Conservation (phyloP, 148 eudicot species). For the Rhododendron ovatum region DNA sequence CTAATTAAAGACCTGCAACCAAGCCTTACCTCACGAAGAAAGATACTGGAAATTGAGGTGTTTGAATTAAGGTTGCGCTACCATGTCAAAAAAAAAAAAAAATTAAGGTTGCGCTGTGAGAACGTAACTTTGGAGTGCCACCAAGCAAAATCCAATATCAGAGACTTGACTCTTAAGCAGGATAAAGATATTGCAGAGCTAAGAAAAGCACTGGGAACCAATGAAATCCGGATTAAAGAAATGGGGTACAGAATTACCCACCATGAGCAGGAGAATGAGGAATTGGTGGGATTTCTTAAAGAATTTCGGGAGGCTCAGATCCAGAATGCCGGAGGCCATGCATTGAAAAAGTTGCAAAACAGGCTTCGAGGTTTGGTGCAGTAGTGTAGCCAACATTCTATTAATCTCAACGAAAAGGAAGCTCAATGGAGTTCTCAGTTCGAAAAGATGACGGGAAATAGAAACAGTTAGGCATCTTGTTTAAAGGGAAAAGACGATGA, state of each 20-base stretch:
- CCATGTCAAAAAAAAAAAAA: too few species aligned
- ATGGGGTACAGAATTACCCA: slow-evolving; percentile 47
- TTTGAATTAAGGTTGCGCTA: slow-evolving; percentile 14
- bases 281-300: slow-evolving; percentile 46
- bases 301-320: slow-evolving; percentile 65
- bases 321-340: slow-evolving; percentile 32
- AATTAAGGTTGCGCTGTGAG: slow-evolving; percentile 13
- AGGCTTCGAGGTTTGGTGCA: slow-evolving; percentile 56
- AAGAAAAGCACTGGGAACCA: slow-evolving; percentile 44
- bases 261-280: slow-evolving; percentile 65
- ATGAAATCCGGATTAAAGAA: slow-evolving; percentile 48
- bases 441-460: slow-evolving; percentile 39
- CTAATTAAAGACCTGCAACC: slow-evolving; percentile 57
- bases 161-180: slow-evolving; percentile 38
- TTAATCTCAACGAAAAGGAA: slow-evolving; percentile 55
- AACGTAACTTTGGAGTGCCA: slow-evolving; percentile 32
- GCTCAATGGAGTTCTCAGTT: slow-evolving; percentile 49
- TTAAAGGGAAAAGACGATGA: slow-evolving; percentile 37
- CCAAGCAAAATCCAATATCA: slow-evolving; percentile 26
- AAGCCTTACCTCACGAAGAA: slow-evolving; percentile 68
- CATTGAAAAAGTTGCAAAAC: slow-evolving; percentile 36
- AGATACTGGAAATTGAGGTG: slow-evolving; percentile 13
- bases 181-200: slow-evolving; percentile 58
- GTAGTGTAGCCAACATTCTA: slow-evolving; percentile 40
- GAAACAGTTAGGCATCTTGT: slow-evolving; percentile 30